Conservation (phyloP, 768 basidiomycete species). For the Pisolithus tinctorius region DNA sequence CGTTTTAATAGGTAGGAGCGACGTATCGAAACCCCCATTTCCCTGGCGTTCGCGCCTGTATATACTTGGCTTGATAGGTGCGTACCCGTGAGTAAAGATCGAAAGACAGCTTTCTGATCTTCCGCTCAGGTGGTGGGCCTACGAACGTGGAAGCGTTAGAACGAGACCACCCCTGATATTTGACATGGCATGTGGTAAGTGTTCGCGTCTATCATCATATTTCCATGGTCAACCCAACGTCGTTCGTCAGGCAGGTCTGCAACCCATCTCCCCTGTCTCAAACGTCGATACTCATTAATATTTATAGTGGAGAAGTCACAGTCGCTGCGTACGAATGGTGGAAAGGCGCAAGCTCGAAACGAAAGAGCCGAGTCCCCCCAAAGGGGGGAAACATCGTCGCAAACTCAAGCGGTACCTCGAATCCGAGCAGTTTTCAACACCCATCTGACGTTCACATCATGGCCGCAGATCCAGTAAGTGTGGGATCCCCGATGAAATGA, state of each 20-base stretch:
- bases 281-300: not conserved
- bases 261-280: too few species aligned
- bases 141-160: not conserved
- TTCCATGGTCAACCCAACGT: too few species aligned
- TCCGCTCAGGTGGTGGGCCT: not conserved
- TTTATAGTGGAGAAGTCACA: constrained; percentile 56
- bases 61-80: constrained; percentile 49
- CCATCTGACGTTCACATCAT: constrained; percentile 9
- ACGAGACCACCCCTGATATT: not conserved
- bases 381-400: not conserved
- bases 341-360: constrained; percentile 27
- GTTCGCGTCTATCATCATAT: not conserved
- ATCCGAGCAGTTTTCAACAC: not conserved
- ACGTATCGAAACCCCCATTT: constrained; percentile 72
- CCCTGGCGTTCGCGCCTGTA: constrained; percentile 51
- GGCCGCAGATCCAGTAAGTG: constrained; percentile 23
- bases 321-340: constrained; percentile 58
- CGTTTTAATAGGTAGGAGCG: constrained; percentile 39
- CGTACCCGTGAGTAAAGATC: constrained; percentile 14
- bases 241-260: not conserved
- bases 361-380: constrained; percentile 7
- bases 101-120: too few species aligned
- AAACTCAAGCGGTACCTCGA: not conserved
- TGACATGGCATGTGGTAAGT: not conserved
- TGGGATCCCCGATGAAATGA: not conserved